These are phyloP conservation scores for Hyphopichia khmerensis DNA, from an alignment of 1,139 yeast species.

Conservation along the genomic window DNA sequence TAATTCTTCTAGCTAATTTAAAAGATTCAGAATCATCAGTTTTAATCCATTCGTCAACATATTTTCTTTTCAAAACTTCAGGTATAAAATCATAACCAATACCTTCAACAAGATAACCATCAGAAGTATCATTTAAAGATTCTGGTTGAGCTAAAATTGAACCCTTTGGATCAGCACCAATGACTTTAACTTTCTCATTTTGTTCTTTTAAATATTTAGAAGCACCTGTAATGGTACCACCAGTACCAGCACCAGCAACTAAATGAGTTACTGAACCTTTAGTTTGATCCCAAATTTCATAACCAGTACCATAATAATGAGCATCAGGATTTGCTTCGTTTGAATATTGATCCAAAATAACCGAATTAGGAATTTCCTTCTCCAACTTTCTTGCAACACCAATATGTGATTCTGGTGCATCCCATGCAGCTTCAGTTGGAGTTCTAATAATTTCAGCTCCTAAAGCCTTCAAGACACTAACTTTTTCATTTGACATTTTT, in stretches of 20 bases:
- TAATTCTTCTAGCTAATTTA: constrained; percentile 77
- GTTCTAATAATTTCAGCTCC: constrained; percentile 93
- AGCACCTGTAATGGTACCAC: constrained; percentile 81
- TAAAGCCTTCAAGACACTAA: constrained; percentile 80
- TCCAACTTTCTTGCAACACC: constrained; percentile 84
- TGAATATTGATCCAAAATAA: constrained; percentile 80
- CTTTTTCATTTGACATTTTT: constrained; percentile 91
- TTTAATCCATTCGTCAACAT: constrained; percentile 81
- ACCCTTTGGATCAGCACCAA: constrained; percentile 88
- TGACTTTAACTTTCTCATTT: constrained; percentile 58
- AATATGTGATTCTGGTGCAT: constrained; percentile 87
- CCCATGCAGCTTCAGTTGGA: constrained; percentile 94
- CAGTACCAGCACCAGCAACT: constrained; percentile 92
- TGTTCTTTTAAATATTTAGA: constrained; percentile 75
- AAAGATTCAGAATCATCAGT: constrained; percentile 84
- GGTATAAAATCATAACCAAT: constrained; percentile 91
- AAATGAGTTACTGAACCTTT: constrained; percentile 70
- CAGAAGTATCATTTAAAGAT: constrained; percentile 58
- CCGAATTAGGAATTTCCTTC: constrained; percentile 83
- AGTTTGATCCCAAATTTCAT: constrained; percentile 82
- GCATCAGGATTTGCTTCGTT: constrained; percentile 82
- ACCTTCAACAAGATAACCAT: constrained; percentile 82
- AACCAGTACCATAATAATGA: constrained; percentile 83
- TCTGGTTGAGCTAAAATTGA: constrained; percentile 84
- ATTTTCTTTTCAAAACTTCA: constrained; percentile 66